Conservation (phyloP, 78 protist genomes). For the Guillardia theta region DNA sequence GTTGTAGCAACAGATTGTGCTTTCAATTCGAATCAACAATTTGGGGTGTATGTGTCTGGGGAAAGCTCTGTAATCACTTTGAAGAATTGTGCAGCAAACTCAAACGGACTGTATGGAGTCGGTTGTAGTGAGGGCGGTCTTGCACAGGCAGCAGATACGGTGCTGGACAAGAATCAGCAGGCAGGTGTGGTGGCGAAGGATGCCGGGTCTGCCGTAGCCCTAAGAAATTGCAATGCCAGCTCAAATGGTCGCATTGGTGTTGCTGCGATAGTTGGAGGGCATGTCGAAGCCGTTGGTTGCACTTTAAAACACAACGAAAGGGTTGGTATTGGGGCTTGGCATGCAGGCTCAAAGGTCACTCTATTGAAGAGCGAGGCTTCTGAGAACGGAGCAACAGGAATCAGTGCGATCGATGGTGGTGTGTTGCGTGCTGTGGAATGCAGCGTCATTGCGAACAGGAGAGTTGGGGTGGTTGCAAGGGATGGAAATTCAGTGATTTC, state of each 20-base stretch:
- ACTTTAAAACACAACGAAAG: background rate
- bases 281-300: background rate
- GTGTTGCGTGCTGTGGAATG: background rate
- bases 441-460: background rate
- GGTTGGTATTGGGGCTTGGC: background rate
- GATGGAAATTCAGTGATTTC: background rate
- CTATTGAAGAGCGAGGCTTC: background rate
- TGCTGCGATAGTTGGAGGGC: background rate
- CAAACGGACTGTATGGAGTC: background rate
- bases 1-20: background rate
- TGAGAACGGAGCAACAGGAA: background rate
- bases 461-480: background rate
- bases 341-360: background rate
- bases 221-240: background rate
- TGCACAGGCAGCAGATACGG: background rate
- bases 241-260: background rate
- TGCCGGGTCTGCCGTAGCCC: background rate
- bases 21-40: background rate
- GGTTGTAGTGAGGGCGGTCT: background rate
- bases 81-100: background rate
- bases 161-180: background rate
- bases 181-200: slow-evolving; percentile 1
- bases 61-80: background rate
- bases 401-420: background rate
- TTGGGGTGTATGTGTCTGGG: background rate